phyloP scores from a whole-genome alignment of 2,329 filamentous ascomycete genomes.

The Plectosphaerella plurivora region DNA sequence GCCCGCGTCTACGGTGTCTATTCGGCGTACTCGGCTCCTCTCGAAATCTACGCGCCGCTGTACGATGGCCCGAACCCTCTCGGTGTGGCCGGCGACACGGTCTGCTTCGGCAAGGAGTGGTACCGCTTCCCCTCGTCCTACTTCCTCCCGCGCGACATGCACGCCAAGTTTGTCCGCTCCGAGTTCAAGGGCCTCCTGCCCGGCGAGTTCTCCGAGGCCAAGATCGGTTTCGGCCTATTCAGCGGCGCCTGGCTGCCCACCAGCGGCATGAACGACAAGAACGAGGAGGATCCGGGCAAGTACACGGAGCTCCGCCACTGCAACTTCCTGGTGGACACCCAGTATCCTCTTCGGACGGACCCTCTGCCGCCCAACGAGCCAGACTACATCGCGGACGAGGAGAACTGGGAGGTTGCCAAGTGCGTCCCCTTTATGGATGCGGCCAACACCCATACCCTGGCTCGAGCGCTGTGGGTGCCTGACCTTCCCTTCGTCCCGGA shows the following conservation, averaged over 20 bases:
- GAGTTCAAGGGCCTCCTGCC: constrained; percentile 87
- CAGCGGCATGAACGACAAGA: constrained; percentile 85
- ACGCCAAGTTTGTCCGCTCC: constrained; percentile 84
- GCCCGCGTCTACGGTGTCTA: constrained; percentile 73
- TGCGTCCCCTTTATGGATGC: constrained; percentile 82
- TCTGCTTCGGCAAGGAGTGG: constrained; percentile 97
- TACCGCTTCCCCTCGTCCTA: constrained; percentile 95
- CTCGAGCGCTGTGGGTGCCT: constrained; percentile 79
- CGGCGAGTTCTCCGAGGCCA: constrained; percentile 79
- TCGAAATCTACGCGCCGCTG: constrained; percentile 66
- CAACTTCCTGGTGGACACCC: constrained; percentile 82
- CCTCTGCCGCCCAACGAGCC: constrained; percentile 66
- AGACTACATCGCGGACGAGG: constrained; percentile 67
- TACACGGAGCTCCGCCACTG: constrained; percentile 76
- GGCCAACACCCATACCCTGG: constrained; percentile 65
- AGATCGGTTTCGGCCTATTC: constrained; percentile 65
- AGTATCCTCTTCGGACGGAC: constrained; percentile 57
- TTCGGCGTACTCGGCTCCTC: constrained; percentile 77
- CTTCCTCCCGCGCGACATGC: constrained; percentile 78
- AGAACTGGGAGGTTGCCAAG: constrained; percentile 72
- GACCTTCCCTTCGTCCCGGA: constrained; percentile 65
- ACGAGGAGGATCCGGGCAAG: constrained; percentile 81
- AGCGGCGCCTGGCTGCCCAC: constrained; percentile 82
- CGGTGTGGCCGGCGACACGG: constrained; percentile 57
- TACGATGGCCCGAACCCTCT: constrained; percentile 42